These are phyloP conservation scores for Fusarium mexicanum DNA, from an alignment of 2,329 filamentous ascomycete genomes.

Conservation along the genomic window DNA sequence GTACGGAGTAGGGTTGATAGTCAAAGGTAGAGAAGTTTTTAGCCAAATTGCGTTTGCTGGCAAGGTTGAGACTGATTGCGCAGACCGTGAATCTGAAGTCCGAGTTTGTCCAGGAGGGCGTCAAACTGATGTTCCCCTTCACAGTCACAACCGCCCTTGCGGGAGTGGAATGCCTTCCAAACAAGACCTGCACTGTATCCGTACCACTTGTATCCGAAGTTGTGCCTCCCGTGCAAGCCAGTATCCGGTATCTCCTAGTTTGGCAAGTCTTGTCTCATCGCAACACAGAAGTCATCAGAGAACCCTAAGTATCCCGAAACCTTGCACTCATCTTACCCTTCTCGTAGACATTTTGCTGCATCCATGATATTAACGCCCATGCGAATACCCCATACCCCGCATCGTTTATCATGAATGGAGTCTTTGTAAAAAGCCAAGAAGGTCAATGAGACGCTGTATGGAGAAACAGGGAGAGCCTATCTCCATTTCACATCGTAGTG, in stretches of 20 bases:
- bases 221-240: not conserved
- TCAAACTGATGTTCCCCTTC: not conserved
- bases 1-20: not conserved
- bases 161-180: not conserved
- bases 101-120: not conserved
- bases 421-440: conserved; percentile 2
- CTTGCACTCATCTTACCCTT: conserved; percentile 2
- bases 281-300: not conserved
- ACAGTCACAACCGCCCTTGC: not conserved
- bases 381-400: conserved; percentile 26
- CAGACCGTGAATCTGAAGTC: not conserved
- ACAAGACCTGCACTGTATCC: not conserved
- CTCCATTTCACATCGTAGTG: not conserved
- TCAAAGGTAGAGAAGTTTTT: not conserved
- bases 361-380: not conserved
- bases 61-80: not conserved
- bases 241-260: not conserved
- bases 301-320: conserved; percentile 33
- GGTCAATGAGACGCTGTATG: conserved; percentile 21
- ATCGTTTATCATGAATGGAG: not conserved
- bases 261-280: not conserved
- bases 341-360: not conserved
- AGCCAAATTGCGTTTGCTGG: not conserved
- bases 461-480: not conserved
- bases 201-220: not conserved